Base-by-base conservation (phyloP, 495 filamentous ascomycete species). In the Lasiosphaeria miniovina region DNA sequence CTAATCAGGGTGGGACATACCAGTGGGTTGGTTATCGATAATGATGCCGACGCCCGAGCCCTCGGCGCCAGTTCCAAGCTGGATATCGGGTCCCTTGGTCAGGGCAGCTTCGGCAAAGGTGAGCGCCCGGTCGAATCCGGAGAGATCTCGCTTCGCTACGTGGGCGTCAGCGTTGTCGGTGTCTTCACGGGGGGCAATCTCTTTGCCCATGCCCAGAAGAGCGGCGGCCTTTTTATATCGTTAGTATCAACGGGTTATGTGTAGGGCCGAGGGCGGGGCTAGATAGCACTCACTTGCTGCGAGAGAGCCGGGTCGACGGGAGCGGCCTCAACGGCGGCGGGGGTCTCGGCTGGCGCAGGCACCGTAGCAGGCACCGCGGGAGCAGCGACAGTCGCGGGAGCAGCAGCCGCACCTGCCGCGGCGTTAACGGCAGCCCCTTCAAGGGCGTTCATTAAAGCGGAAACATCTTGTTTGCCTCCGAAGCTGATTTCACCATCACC, bases 401-500 rank as follows among this genome's bases (percentile, higher is more conserved):
- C 65, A 52, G 61, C 54, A 43, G 64, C 61, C 31, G 65, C 68
- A 50, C 68, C 61, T 45, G 71, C 65, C 15, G 76, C 76, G 6
- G 74, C 73, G 63, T 70, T 75, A 46, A 80, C 76, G 35, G 78
- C 78, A 40, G 78, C 77, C 52, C 78, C 78, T 69, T 79, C 75
- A 52, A 80, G 68, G 52, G 75, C 77, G 57, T 74, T 78, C 64
- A 81, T 75, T 55, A 80, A 60, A 51, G 70, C 71, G 40, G 78
- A 74, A 8, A 83, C 81, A 65, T 77, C 73, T 71, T 82, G 77
- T 51, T 75, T 75, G 45, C 77, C 76, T 58, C 80, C 80, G 61
- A 84, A 82, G 60, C 80, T 83, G 62, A 84, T 84, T 72, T 85
- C 82, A 74, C 81, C 82, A 77, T 84, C 81, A 83, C 82, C 82